Evolutionary conservation across 331 rosid genomes (phyloP), one percentile per base, ranked within the genome.

Genomic region (Saraca asoca): DNA sequence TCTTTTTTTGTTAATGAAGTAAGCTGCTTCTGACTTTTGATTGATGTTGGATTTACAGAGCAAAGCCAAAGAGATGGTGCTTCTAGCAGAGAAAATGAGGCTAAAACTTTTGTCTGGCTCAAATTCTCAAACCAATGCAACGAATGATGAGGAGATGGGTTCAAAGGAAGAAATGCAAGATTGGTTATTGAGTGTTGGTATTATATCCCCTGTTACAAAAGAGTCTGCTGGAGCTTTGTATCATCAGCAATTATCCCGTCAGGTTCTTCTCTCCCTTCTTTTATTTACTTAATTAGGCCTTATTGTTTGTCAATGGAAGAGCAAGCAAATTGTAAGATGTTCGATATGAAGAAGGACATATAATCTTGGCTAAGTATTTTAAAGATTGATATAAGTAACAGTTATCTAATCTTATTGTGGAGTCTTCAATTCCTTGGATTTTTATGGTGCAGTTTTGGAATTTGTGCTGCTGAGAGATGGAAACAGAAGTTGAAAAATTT

Each of bases 11-110:
- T n/a, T 68, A 45, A 51, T 63, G 43, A 10, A 37, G 61, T 34
- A 44, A 38, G 51, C 65, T 52, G n/a, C 70, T 55, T 67, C 78
- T 58, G 56, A 12, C 35, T 58, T 56, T 69, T 70, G 73, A 59
- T 44, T 35, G 41, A 72, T 70, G 50, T 67, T 77, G 65, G 71
- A 59, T 79, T 71, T 81, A 58, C 95, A 94, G 98, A 80, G 96
- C 75, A 94, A 94, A 81, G 97, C 98, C 51, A 94, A 90, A 80
- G 98, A 94, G 81, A 94, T 94, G 97, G 97, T 90, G 78, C 73
- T 79, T 85, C 89, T 94, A 56, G 98, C 98, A 12, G 98, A 94
- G 78, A 94, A 83, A 79, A 90, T 94, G 98, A 88, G 98, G 77
- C 92, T 17, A 65, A 94, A 94, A 60, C 96, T 94, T 63, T 64